Evolutionary conservation across 176 grass and related monocot species (phyloP), one percentile per base, ranked within the genome.

Genomic region (Eleusine coracana): DNA sequence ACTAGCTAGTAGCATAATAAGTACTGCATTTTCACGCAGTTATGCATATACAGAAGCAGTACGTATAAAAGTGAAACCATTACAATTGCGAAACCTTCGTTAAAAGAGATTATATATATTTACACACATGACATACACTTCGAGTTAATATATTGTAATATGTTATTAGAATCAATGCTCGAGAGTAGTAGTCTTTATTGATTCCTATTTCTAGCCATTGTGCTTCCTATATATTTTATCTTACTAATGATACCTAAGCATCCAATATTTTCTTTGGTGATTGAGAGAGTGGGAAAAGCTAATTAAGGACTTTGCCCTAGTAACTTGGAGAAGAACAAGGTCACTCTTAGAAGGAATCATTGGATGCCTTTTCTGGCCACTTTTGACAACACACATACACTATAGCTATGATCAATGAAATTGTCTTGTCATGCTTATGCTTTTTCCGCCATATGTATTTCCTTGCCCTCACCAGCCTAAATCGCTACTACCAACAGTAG

Each of bases 331-430:
- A 83, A 25, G 77, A 52, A 71, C 38, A 71, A 77, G 77, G 55
- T 54, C 72, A 65, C 73, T 78, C 73, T 82, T 89, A 52, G 73
- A 68, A 74, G 74, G 68, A 67, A 86, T 78, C 79, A 86, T 86
- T 68, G 83, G 83, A 78, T 82, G 79, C 67, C 83, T 86, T 86
- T 89, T 79, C 86, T 89, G 79, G 77, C 79, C 59, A 37, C 67
- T 60, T 78, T 82, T 82, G 59, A 82, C 78, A 73, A 59, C 31
- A 73, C 78, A 80, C 28, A 66, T 25, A 49, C 9, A 4, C 25
- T 21, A 36, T 55, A 66, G 34, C 20, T 46, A 8, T 41, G 50
- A n/a, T 4, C 58, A 41, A 78, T 74, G 79, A 71, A 82, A 66
- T 78, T 82, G 79, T 90, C 88, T 51, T 73, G 83, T 82, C 83